These are phyloP conservation scores for Maudiozyma pseudohumilis DNA, from an alignment of 805 yeast genomes.

Conservation along the genomic window DNA sequence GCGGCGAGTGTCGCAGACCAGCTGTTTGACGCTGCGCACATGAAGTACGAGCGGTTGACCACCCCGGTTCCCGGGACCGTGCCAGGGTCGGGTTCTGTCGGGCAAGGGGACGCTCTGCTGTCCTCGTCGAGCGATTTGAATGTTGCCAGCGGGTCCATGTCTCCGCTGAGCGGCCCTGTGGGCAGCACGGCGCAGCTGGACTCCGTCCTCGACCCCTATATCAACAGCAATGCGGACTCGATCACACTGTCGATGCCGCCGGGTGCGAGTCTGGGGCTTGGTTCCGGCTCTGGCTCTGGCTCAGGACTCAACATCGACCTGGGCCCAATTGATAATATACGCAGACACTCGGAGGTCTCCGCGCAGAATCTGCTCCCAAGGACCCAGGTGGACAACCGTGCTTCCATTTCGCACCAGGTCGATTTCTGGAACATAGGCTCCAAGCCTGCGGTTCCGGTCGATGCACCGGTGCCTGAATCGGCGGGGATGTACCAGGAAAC, in stretches of 20 bases:
- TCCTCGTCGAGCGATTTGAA: too few species aligned
- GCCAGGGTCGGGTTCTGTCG: too few species aligned
- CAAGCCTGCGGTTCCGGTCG: neutral
- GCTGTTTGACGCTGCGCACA: constrained; percentile 1
- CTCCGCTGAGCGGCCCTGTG: neutral
- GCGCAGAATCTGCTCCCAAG: constrained; percentile 3
- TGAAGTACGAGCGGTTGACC: constrained; percentile 1
- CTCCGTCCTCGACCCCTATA: constrained; percentile 4
- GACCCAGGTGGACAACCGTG: constrained; percentile 12
- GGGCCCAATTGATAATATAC: constrained; percentile 1
- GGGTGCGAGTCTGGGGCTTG: too few species aligned
- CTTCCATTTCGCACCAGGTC: constrained; percentile 23
- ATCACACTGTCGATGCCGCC: too few species aligned
- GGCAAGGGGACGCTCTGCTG: too few species aligned
- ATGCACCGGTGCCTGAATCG: neutral
- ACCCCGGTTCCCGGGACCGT: too few species aligned
- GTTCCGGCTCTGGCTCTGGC: neutral
- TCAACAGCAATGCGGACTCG: constrained; percentile 2
- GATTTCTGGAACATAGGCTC: constrained; percentile 20
- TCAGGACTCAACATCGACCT: constrained; percentile 2
- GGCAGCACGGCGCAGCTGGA: constrained; percentile 4
- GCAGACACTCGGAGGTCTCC: constrained; percentile 20
- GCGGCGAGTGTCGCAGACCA: neutral
- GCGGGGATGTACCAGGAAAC: neutral
- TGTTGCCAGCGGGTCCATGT: neutral